Evolutionary conservation across 2,329 filamentous ascomycete genomes (phyloP), one percentile per base, ranked within the genome.

Genomic region (Fonsecaea monophora): DNA sequence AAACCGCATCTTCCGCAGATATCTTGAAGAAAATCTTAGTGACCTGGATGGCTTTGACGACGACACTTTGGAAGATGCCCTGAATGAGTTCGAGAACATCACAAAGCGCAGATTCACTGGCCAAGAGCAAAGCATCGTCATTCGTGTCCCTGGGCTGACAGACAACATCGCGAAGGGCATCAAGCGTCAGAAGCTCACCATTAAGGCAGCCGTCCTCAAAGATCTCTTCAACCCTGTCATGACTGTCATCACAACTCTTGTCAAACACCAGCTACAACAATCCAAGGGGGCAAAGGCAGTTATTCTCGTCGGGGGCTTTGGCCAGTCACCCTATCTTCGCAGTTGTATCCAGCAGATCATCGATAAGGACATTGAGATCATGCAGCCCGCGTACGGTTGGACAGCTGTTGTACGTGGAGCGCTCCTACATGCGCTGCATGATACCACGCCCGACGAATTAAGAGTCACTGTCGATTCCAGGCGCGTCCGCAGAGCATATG

Each of bases 281-380:
- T 86, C 86, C 42, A 84, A 84, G 75, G 86, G 86, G 48, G 87
- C 90, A 67, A 83, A 84, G 69, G 67, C 73, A 6, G 67, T 77
- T 1, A 69, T 76, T 1, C 59, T 77, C 0, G 75, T 77, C 1
- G 75, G 75, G 0, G 74, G 74, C 1, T 76, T 77, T 56, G 75
- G 74, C 10, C 70, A 76, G 13, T 76, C 69, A 35, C 62, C 62
- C 1, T 76, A 73, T 42, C 69, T 76, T 15, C 68, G 69, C 9
- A 67, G 68, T 8, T 67, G 66, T n/a, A 59, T 76, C 3, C 55
- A 63, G 7, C 60, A 71, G 4, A 54, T 53, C 1, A 37, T 74
- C 3, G 45, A 56, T 6, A 38, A 66, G 15, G 45, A 60, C 0
- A 71, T 77, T 1, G 64, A 73, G 35, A 65, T 76, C 4, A 45